Conservation (phyloP, 768 basidiomycete species). For the Candolleomyces aberdarensis region DNA sequence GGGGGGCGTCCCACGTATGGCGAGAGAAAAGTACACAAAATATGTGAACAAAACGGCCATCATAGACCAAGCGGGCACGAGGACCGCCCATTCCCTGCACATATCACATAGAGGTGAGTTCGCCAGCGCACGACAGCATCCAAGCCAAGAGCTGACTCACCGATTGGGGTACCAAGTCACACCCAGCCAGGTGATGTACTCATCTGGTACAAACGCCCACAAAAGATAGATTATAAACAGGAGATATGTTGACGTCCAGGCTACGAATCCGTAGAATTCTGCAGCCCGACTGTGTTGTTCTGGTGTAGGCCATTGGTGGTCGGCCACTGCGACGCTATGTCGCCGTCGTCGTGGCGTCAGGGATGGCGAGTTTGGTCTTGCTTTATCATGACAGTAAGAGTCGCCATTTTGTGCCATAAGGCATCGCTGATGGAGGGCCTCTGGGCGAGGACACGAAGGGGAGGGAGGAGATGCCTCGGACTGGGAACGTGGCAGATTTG, state of each 20-base stretch:
- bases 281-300: conserved; percentile 65
- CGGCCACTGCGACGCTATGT: background rate
- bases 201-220: conserved; percentile 80
- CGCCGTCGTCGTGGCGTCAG: background rate
- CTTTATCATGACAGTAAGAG: background rate
- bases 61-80: conserved; percentile 76
- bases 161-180: conserved; percentile 87
- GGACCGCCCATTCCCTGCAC: conserved; percentile 80
- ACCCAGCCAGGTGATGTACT: conserved; percentile 61
- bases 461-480: no score
- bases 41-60: conserved; percentile 73
- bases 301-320: conserved; percentile 10
- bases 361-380: background rate
- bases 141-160: conserved; percentile 35
- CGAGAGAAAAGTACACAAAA: conserved; percentile 71
- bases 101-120: background rate
- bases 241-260: conserved; percentile 74
- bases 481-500: no score
- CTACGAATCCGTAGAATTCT: conserved; percentile 90
- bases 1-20: conserved; percentile 65
- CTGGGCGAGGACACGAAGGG: background rate
- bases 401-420: conserved; percentile 3
- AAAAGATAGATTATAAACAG: conserved; percentile 68
- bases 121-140: background rate
- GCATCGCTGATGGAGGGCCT: background rate